Evolutionary conservation across 805 yeast genomes (phyloP), one percentile per base, ranked within the genome.

Genomic region (Schwanniomyces vanrijiae): DNA sequence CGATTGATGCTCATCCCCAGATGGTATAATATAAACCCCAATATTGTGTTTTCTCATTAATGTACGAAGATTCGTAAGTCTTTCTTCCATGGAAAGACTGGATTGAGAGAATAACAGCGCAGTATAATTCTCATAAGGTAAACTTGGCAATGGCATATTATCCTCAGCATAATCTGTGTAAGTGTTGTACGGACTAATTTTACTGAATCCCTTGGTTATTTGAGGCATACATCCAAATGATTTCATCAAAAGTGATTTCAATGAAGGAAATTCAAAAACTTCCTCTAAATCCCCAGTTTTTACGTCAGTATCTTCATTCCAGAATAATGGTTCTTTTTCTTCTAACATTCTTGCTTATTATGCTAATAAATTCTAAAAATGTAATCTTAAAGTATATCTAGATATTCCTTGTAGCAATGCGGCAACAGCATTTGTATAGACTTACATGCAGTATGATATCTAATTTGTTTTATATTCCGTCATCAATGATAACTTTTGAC

Each of bases 1-100:
- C 22, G 91, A 83, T 64, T 87, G 92, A 65, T 92, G 99, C 56
- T 88, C 96, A 62, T 92, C 99, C 62, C 90, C 97, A 35, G 95
- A 84, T 18, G 92, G 90, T 8, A 88, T 80, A 22, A 80, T 74
- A 64, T 94, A 92, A 28, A 89, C 84, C 9, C 85, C 88, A 33
- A 92, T 62, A 29, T 79, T 81, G 47, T 81, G 64, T 39, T 74
- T 66, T 38, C 75, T 77, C 91, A 94, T 88, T 50, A 77, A 72
- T 35, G 67, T 55, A 58, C 97, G 77, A 48, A 91, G 69, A 18
- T 71, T 73, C 35, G 69, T 75, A 42, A 91, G 71, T 56, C 91
- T 81, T 42, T 75, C 65, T 14, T 80, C 73, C n/a, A 84, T 80
- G 59, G 82, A 81, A 37, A 83, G 22, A 3, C 35, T 8, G 6